Evolutionary conservation across 768 basidiomycete species (phyloP).

Genomic region (Suillus subaureus): DNA sequence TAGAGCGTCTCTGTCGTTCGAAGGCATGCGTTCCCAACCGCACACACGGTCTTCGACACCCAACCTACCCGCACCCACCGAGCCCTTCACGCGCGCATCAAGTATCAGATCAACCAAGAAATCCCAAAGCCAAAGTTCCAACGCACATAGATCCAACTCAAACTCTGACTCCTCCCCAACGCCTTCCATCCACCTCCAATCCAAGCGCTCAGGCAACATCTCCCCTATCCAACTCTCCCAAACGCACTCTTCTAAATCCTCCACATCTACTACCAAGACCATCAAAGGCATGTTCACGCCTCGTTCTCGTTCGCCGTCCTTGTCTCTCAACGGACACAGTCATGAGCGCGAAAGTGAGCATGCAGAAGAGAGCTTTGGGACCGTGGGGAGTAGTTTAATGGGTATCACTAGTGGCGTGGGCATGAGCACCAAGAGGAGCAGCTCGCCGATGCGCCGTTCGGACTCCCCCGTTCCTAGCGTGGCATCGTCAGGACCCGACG

Average conservation of each 20-base stretch:
- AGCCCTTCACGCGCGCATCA: conserved; percentile 35
- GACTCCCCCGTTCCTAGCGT: conserved; percentile 10
- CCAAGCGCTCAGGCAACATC: conserved; percentile 1
- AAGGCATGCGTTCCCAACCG: conserved; percentile 24
- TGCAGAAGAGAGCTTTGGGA: conserved; percentile 58
- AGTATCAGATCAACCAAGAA: not conserved
- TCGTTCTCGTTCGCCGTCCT: conserved; percentile 53
- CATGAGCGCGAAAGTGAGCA: conserved; percentile 26
- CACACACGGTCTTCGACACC: conserved; percentile 28
- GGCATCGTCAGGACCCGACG: conserved; percentile 4
- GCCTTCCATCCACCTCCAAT: not conserved
- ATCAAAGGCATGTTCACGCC: conserved; percentile 59
- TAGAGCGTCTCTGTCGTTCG: conserved; percentile 21
- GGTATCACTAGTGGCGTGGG: not conserved
- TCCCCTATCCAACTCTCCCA: not conserved
- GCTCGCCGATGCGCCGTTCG: conserved; percentile 1
- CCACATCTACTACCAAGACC: conserved; percentile 47
- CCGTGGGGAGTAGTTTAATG: conserved; percentile 52
- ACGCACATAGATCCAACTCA: not conserved
- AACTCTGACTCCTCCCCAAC: not conserved
- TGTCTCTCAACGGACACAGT: conserved; percentile 28
- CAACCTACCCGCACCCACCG: conserved; percentile 40
- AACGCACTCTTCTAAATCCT: conserved; percentile 2
- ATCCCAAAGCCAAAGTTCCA: not conserved
- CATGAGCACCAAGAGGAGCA: not conserved